Percentiles rank a stretch among this genome's conserved stretches.
phyloP scores from a whole-genome alignment of 2,329 filamentous ascomycete species.

The Alternaria incomplexa region DNA sequence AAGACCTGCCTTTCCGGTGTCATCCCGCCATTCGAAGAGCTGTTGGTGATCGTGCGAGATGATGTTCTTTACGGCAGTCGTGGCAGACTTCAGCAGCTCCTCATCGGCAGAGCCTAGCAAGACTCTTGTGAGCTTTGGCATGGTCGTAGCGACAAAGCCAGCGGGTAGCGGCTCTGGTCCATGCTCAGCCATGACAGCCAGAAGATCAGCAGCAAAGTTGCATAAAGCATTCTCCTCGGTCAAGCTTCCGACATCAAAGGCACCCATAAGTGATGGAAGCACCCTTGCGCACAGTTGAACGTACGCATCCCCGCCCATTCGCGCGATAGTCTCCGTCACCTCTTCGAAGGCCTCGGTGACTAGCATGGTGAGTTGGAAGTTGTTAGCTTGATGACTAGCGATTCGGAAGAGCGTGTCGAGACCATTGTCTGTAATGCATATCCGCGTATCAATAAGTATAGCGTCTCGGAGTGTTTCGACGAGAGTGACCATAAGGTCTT shows the following conservation, averaged over 20 bases:
- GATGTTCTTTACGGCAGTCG: slow-evolving; percentile 86
- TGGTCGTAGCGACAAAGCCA: slow-evolving; percentile 81
- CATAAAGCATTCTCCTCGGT: slow-evolving; percentile 85
- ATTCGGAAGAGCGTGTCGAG: slow-evolving; percentile 86
- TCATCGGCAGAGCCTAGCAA: slow-evolving; percentile 85
- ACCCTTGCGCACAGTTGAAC: slow-evolving; percentile 82
- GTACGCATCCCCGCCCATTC: slow-evolving; percentile 71
- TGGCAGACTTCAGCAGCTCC: slow-evolving; percentile 85
- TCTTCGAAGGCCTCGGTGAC: slow-evolving; percentile 93
- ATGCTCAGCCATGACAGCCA: slow-evolving; percentile 80
- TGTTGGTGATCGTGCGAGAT: slow-evolving; percentile 89
- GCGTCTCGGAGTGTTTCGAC: slow-evolving; percentile 84
- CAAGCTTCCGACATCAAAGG: slow-evolving; percentile 85
- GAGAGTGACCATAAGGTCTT: slow-evolving; percentile 89
- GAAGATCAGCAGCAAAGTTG: slow-evolving; percentile 84
- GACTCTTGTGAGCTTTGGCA: slow-evolving; percentile 85
- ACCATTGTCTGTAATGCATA: slow-evolving; percentile 77
- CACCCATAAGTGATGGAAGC: slow-evolving; percentile 83
- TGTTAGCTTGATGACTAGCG: slow-evolving; percentile 84
- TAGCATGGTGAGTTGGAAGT: slow-evolving; percentile 88
- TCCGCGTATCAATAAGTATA: slow-evolving; percentile 77
- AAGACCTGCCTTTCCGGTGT: slow-evolving; percentile 77
- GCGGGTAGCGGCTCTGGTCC: slow-evolving; percentile 83
- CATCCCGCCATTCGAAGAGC: slow-evolving; percentile 84
- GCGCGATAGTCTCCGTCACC: slow-evolving; percentile 72